These are phyloP conservation scores for Penicillium palitans DNA, from an alignment of 2,329 filamentous ascomycete genomes.

Conservation along the genomic window DNA sequence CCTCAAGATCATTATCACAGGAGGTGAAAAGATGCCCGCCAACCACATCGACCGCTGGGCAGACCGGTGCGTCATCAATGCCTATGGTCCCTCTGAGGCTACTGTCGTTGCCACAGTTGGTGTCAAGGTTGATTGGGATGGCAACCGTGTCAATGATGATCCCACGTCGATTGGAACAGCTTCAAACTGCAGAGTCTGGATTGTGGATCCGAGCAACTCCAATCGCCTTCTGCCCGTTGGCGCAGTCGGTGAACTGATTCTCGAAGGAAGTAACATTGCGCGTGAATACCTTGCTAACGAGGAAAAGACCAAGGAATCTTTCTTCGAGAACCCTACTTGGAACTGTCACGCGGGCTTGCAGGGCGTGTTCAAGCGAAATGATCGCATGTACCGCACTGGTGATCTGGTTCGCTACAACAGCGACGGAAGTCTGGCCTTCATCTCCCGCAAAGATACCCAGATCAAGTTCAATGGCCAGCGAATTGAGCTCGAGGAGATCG, in stretches of 20 bases:
- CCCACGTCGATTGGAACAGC: constrained; percentile 39
- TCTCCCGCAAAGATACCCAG: constrained; percentile 36
- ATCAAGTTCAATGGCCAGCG: constrained; percentile 49
- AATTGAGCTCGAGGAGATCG: constrained; percentile 49
- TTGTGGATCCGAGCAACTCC: constrained; percentile 41
- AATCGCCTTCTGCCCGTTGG: constrained; percentile 46
- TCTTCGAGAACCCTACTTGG: constrained; percentile 39
- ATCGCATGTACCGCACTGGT: constrained; percentile 42
- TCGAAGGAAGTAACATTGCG: constrained; percentile 50
- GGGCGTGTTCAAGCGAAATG: constrained; percentile 26
- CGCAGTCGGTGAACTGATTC: constrained; percentile 48
- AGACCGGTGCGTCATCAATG: constrained; percentile 48
- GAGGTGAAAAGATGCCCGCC: constrained; percentile 48
- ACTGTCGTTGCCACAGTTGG: constrained; percentile 38
- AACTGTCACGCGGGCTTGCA: constrained; percentile 20
- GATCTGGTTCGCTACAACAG: constrained; percentile 40
- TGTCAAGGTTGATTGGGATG: constrained; percentile 33
- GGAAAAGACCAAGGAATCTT: constrained; percentile 36
- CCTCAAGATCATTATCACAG: constrained; percentile 46
- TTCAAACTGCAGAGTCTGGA: constrained; percentile 39
- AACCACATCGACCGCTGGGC: constrained; percentile 48
- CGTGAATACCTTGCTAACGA: constrained; percentile 46
- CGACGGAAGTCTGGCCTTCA: constrained; percentile 36
- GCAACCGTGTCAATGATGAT: constrained; percentile 32
- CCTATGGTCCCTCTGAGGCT: constrained; percentile 46